Evolutionary conservation across 805 yeast species (phyloP).

Genomic region (Barnettozyma salicaria): DNA sequence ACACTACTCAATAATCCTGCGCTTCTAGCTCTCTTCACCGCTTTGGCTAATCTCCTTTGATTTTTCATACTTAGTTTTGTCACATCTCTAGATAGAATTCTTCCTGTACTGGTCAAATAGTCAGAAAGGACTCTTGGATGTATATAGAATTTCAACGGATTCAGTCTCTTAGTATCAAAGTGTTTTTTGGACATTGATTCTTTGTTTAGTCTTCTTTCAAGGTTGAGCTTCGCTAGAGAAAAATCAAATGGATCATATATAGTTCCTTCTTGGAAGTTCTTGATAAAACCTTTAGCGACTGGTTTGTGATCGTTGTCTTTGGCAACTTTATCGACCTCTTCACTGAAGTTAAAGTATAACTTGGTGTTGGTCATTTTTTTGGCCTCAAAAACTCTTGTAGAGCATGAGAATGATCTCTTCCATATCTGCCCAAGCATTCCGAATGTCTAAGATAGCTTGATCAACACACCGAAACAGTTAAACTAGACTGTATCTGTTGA

Average conservation of each 20-base stretch:
- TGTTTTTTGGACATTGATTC: conserved; percentile 23
- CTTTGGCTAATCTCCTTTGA: conserved; percentile 46
- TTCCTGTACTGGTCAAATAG: conserved; percentile 67
- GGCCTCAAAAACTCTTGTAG: neutral
- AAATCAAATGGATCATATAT: conserved; percentile 83
- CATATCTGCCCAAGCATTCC: neutral
- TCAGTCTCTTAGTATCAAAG: conserved; percentile 44
- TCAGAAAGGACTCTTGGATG: conserved; percentile 64
- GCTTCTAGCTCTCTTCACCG: conserved; percentile 73
- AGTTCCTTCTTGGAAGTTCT: conserved; percentile 43
- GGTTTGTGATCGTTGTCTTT: conserved; percentile 1
- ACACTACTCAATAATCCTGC: conserved; percentile 74
- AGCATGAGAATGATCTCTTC: conserved; percentile 2
- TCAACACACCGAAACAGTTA: too few species aligned
- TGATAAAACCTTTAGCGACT: conserved; percentile 29
- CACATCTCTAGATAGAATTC: conserved; percentile 63
- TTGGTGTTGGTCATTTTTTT: too few species aligned
- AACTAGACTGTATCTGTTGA: too few species aligned
- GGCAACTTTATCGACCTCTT: neutral
- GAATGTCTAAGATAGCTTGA: too few species aligned
- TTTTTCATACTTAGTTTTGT: conserved; percentile 10
- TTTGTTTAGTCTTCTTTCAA: conserved; percentile 36
- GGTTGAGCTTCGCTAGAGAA: conserved; percentile 49
- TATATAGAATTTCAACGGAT: conserved; percentile 66
- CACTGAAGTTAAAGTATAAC: too few species aligned